phyloP scores from a whole-genome alignment of 148 eudicot genomes.

The Rheum nobile region DNA sequence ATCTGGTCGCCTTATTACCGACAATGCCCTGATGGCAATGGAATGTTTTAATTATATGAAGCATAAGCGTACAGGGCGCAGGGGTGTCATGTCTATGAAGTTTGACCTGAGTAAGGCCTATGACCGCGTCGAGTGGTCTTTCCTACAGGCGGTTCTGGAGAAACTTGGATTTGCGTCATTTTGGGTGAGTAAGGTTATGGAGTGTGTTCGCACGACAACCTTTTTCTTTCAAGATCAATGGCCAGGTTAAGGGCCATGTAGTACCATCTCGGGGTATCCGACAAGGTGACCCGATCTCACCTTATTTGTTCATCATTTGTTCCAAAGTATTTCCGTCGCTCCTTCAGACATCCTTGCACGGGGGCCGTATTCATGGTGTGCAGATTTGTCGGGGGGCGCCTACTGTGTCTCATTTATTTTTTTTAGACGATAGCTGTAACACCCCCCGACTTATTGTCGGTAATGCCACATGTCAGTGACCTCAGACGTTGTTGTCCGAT shows the following conservation, averaged over 20 bases:
- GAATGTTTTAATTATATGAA: neutral
- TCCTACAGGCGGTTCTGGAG: neutral
- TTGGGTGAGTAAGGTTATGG: neutral
- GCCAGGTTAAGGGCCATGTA: neutral
- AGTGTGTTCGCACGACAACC: neutral
- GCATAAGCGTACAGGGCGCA: neutral
- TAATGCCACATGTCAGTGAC: too few species aligned
- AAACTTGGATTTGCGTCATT: neutral
- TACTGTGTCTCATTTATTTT: neutral
- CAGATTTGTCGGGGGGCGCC: neutral
- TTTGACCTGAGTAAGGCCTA: neutral
- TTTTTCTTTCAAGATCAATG: neutral
- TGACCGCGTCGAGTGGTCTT: neutral
- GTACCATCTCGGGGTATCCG: neutral
- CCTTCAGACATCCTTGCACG: too few species aligned
- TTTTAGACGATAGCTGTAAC: neutral
- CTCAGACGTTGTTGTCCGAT: too few species aligned
- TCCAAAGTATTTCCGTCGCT: neutral
- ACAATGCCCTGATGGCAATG: neutral
- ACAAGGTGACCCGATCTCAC: neutral
- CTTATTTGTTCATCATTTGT: neutral
- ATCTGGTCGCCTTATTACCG: neutral
- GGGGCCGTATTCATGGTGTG: neutral
- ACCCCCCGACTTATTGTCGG: too few species aligned
- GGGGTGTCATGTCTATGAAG: neutral